Percentiles rank a stretch among this genome's conserved stretches.
phyloP scores from a whole-genome alignment of 202 grass and related monocot species.

The Alloteropsis angusta region DNA sequence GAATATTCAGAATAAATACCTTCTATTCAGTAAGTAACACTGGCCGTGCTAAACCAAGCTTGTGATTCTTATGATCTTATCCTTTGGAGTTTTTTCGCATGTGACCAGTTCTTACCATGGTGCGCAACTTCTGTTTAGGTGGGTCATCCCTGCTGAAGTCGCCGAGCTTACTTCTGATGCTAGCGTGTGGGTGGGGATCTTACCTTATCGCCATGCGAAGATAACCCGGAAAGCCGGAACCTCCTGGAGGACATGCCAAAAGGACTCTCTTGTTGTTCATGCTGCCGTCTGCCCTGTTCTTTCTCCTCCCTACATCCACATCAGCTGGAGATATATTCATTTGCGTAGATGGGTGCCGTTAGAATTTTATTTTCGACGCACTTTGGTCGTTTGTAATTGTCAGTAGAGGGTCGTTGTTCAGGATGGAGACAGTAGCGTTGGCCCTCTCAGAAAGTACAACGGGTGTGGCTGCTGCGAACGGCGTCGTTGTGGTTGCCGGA shows the following conservation, averaged over 20 bases:
- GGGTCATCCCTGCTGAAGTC: not conserved
- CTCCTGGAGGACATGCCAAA: not conserved
- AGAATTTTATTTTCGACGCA: not conserved
- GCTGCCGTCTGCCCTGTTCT: not conserved
- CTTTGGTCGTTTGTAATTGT: not conserved
- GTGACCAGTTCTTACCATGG: not conserved
- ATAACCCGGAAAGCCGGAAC: conserved; percentile 11
- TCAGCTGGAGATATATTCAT: not conserved
- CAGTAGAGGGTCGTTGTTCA: not conserved
- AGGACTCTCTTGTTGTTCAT: not conserved
- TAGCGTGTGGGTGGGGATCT: conserved; percentile 10
- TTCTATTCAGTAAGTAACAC: conserved; percentile 36
- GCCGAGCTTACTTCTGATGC: not conserved
- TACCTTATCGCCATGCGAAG: not conserved
- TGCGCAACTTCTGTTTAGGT: conserved; percentile 9
- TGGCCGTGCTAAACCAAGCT: not conserved
- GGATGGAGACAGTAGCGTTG: not conserved
- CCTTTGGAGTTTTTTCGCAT: not conserved
- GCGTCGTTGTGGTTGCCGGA: not conserved
- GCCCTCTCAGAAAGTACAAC: not conserved
- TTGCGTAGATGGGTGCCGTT: not conserved
- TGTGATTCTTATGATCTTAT: not conserved
- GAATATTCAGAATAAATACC: conserved; percentile 46
- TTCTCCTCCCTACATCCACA: not conserved
- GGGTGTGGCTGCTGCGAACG: not conserved